phyloP scores from a whole-genome alignment of 1,139 yeast species.

The Wickerhamomyces sp. region DNA sequence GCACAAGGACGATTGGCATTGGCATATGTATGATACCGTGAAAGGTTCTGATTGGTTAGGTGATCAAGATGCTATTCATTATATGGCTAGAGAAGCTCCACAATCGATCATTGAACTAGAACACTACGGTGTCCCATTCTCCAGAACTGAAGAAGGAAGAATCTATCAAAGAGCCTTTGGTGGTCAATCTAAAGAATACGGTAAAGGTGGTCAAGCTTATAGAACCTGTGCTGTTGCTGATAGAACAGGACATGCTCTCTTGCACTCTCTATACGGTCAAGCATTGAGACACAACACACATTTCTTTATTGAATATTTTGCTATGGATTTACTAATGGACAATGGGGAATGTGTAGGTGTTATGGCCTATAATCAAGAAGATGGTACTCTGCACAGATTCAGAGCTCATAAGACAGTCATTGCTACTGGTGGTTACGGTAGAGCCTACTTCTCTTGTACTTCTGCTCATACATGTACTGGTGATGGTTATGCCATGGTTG shows the following conservation, averaged over 20 bases:
- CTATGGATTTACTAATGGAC: slow-evolving; percentile 90
- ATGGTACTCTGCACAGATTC: slow-evolving; percentile 97
- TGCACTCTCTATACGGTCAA: slow-evolving; percentile 95
- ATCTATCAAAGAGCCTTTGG: slow-evolving; percentile 99
- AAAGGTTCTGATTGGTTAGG: slow-evolving; percentile 99
- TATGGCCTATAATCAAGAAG: slow-evolving; percentile 96
- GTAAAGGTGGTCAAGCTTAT: slow-evolving; percentile 99
- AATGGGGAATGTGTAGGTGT: slow-evolving; percentile 97
- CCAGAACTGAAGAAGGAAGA: slow-evolving; percentile 94
- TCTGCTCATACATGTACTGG: slow-evolving; percentile 99
- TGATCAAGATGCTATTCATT: slow-evolving; percentile 98
- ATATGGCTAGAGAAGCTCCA: slow-evolving; percentile 99
- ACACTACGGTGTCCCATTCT: slow-evolving; percentile 97
- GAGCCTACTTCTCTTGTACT: slow-evolving; percentile 98
- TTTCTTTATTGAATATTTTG: slow-evolving; percentile 96
- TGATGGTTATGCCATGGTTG: slow-evolving; percentile 97
- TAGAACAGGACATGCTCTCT: slow-evolving; percentile 96
- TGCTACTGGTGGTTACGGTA: slow-evolving; percentile 99
- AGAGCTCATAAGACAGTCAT: slow-evolving; percentile 93
- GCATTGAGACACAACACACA: slow-evolving; percentile 95
- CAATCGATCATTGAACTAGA: slow-evolving; percentile 93
- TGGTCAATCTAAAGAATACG: slow-evolving; percentile 93
- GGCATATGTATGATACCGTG: slow-evolving; percentile 99
- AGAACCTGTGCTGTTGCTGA: slow-evolving; percentile 99
- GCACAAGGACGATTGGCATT: slow-evolving; percentile 98